Evolutionary conservation across 2,329 filamentous ascomycete species (phyloP).

Genomic region (Cryphonectria carpinicola): DNA sequence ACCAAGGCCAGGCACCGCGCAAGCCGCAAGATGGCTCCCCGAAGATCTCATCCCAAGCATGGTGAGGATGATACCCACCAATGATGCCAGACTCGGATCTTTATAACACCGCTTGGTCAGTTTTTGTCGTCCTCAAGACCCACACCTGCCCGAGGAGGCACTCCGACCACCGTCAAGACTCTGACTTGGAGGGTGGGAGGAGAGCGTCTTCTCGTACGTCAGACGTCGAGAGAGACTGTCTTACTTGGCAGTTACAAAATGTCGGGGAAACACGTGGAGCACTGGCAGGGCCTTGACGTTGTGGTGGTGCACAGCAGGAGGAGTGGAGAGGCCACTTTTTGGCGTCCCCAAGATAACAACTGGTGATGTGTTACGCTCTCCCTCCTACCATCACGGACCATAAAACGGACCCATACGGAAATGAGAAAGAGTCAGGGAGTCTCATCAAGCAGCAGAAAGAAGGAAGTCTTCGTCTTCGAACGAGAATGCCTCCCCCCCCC

Average conservation of each 20-base stretch:
- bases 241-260: not conserved
- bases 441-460: not conserved
- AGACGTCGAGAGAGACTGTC: not conserved
- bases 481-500: not conserved
- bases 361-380: not conserved
- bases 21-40: not conserved
- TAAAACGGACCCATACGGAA: not conserved
- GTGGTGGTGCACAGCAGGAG: not conserved
- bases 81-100: not conserved
- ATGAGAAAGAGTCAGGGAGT: not conserved
- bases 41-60: not conserved
- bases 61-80: not conserved
- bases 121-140: not conserved
- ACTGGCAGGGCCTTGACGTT: not conserved
- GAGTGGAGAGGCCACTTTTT: not conserved
- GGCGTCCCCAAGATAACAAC: not conserved
- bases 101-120: not conserved
- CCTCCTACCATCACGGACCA: not conserved
- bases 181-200: not conserved
- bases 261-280: not conserved
- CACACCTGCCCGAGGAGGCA: not conserved
- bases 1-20: not conserved
- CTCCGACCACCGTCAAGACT: not conserved
- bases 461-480: not conserved
- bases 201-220: not conserved